Conservation (phyloP, 2,329 filamentous ascomycete genomes). For the Scorias spongiosa region DNA sequence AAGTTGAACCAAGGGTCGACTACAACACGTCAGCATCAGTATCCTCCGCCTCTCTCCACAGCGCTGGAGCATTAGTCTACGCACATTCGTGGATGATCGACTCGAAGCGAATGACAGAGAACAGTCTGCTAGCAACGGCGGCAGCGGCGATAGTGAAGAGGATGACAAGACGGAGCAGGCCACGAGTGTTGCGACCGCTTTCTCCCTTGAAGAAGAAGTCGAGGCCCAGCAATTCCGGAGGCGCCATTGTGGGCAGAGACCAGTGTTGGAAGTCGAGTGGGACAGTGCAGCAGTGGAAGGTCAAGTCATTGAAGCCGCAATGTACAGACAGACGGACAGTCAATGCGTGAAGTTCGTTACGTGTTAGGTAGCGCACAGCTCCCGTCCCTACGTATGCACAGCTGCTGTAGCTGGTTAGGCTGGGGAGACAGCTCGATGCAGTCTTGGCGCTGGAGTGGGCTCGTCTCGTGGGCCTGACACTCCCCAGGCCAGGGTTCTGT, state of each 20-base stretch:
- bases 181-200: conserved; percentile 66
- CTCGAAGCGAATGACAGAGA: conserved; percentile 98
- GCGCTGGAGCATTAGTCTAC: conserved; percentile 25
- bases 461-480: too few relatives aligned
- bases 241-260: background rate
- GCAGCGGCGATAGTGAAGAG: conserved; percentile 81
- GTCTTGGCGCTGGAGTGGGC: too few relatives aligned
- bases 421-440: too few relatives aligned
- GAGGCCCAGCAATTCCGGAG: conserved; percentile 8
- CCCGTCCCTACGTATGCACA: too few relatives aligned
- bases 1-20: conserved; percentile 99
- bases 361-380: too few relatives aligned
- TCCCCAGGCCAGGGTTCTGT: background rate
- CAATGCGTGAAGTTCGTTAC: too few relatives aligned
- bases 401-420: too few relatives aligned
- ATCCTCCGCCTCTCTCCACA: background rate
- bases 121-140: conserved; percentile 82
- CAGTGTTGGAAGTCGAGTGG: background rate
- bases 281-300: background rate
- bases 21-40: conserved; percentile 25
- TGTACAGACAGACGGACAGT: too few relatives aligned
- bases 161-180: conserved; percentile 77
- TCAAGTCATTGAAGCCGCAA: too few relatives aligned
- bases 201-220: conserved; percentile 55
- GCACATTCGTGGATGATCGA: conserved; percentile 99